phyloP scores from a whole-genome alignment of 495 filamentous ascomycete species.

The Hyaloscypha bicolor region DNA sequence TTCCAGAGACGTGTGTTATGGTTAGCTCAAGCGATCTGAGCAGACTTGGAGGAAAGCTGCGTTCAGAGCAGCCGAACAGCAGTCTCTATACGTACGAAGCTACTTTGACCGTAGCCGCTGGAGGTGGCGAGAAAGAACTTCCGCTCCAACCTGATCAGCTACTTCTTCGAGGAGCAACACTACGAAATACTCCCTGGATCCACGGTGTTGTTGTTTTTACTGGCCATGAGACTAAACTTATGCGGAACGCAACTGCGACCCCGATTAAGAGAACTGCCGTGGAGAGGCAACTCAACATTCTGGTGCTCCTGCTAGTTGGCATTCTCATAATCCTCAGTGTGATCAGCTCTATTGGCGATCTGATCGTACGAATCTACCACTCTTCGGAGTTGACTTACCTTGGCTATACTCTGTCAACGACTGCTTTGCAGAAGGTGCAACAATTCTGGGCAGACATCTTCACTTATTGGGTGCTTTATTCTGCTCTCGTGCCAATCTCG shows the following conservation, averaged over 20 bases:
- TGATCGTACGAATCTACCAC: slow-evolving; percentile 70
- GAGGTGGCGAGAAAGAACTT: slow-evolving; percentile 95
- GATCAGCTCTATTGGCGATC: slow-evolving; percentile 87
- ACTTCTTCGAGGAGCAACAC: slow-evolving; percentile 87
- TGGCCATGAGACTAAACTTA: slow-evolving; percentile 97
- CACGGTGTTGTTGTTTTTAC: slow-evolving; percentile 97
- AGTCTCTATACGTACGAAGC: slow-evolving; percentile 98
- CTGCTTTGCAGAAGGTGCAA: slow-evolving; percentile 57
- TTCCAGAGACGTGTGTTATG: slow-evolving; percentile 87
- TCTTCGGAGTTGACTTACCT: slow-evolving; percentile 69
- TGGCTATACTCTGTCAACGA: slow-evolving; percentile 51
- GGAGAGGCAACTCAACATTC: slow-evolving; percentile 87
- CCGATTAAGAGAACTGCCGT: slow-evolving; percentile 98
- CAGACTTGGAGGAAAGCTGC: slow-evolving; percentile 79
- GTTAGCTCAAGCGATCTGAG: slow-evolving; percentile 88
- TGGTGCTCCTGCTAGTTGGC: slow-evolving; percentile 85
- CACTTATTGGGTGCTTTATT: slow-evolving; percentile 99
- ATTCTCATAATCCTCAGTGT: slow-evolving; percentile 85
- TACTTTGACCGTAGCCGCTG: slow-evolving; percentile 87
- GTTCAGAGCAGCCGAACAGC: slow-evolving; percentile 98
- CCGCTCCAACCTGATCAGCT: slow-evolving; percentile 74
- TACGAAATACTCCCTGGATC: slow-evolving; percentile 97
- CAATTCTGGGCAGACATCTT: slow-evolving; percentile 95
- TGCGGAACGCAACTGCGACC: slow-evolving; percentile 97
- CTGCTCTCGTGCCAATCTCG: slow-evolving; percentile 93